A percentile compares a stretch with the other conserved stretches of the same genome.
Conservation (phyloP, 305 asterid genomes). For the Fraxinus floribunda region DNA sequence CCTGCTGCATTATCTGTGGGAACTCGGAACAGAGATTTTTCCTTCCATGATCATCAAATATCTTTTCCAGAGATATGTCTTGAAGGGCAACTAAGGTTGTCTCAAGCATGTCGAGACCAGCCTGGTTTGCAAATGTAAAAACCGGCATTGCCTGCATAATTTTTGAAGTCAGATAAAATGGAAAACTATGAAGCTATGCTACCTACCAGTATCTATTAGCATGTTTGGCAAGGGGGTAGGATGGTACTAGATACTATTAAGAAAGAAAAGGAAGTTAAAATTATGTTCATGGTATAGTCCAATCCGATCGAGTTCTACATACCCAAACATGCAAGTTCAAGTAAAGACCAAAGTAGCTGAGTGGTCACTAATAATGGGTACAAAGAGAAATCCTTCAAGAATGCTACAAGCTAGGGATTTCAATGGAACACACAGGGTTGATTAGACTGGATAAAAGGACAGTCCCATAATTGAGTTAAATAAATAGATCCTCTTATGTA, state of each 20-base stretch:
- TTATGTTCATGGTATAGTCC: neutral
- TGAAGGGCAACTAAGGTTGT: conserved; percentile 94
- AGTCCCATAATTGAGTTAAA: neutral
- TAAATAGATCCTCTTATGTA: neutral
- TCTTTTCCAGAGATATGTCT: conserved; percentile 84
- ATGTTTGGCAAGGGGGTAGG: neutral
- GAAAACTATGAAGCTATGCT: neutral
- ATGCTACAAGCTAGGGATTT: neutral
- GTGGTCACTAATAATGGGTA: neutral
- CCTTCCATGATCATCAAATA: conserved; percentile 88
- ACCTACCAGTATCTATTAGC: neutral
- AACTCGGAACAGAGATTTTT: conserved; percentile 77
- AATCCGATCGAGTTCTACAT: neutral
- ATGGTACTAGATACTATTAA: neutral
- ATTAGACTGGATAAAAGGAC: neutral
- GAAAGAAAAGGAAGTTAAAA: neutral
- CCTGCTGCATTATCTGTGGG: conserved; percentile 97
- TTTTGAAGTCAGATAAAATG: neutral
- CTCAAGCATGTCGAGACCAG: conserved; percentile 97
- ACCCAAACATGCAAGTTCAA: neutral
- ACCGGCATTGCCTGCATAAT: conserved; percentile 76
- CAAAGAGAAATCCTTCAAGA: neutral
- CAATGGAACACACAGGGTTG: neutral
- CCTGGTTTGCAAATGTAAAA: conserved; percentile 91
- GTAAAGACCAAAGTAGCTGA: neutral